Evolutionary conservation across 306 rosid species (phyloP), one percentile per base, ranked within the genome.

Genomic region (Coriaria nepalensis): DNA sequence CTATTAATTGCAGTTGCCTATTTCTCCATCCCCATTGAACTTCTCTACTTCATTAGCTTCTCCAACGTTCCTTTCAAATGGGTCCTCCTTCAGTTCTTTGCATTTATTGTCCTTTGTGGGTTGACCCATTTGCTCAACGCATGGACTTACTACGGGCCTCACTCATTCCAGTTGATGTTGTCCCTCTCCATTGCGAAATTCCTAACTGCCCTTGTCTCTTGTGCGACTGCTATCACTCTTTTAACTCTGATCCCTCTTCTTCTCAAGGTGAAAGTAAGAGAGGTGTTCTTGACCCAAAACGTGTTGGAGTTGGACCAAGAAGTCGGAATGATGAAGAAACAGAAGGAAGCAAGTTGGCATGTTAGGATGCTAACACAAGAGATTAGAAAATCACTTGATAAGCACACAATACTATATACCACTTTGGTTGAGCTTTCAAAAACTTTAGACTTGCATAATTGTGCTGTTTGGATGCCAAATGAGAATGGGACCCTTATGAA

Each of bases 391-490:
- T 72, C 81, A 8, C 78, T 84, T 13, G 94, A 84, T 62, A 84
- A 68, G 53, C 94, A 77, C 37, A 84, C 80, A 4, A 84, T 84
- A 14, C 61, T 84, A 75, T 72, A 80, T 52, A 77, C 86, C 10
- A 84, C 94, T 4, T 74, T 84, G 46, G 86, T 84, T 46, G 92
- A 84, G 86, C 86, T 84, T 57, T 80, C 86, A 14, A 84, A 84
- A 66, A 69, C 86, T 3, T 50, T 84, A 47, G 83, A 63, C 29
- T 73, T 84, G 73, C 70, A 67, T 44, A 84, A 80, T 14, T 84
- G 94, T 40, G 86, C 86, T 0, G 92, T 84, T 70, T 84, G 94
- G 94, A 80, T 84, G 92, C 94, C 86, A 0, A 70, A 63, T 56
- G 64, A 77, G 56, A 56, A 60, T 34, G 59, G 83, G 34, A 45